Evolutionary conservation across 140 eudicot species (phyloP).

Genomic region (Cichorium intybus): DNA sequence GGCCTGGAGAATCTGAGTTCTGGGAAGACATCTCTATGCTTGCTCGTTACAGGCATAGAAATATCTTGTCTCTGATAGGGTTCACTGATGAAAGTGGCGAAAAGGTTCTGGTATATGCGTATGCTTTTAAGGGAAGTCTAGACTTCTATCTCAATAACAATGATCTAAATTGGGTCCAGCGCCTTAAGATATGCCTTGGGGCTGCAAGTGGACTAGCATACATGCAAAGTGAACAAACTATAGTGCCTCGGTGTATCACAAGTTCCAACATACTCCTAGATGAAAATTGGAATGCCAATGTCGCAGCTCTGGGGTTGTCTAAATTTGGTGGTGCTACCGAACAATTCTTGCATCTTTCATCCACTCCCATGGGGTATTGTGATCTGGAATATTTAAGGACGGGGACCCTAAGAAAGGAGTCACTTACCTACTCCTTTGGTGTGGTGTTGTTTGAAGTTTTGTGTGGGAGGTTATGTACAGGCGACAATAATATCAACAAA

Average conservation of each 20-base stretch:
- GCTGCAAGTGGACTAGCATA: too few relatives aligned
- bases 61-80: not conserved
- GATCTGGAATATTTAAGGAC: not conserved
- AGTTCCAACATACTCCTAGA: not conserved
- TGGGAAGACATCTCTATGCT: not conserved
- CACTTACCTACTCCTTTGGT: not conserved
- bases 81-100: not conserved
- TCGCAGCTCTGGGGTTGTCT: not conserved
- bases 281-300: not conserved
- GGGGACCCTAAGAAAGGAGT: not conserved
- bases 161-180: too few relatives aligned
- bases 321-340: not conserved
- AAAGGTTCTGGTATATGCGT: not conserved
- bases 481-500: not conserved
- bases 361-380: too few relatives aligned
- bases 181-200: too few relatives aligned
- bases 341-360: too few relatives aligned
- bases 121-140: not conserved
- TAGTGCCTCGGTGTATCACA: not conserved
- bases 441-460: not conserved
- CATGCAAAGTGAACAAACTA: not conserved
- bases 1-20: not conserved
- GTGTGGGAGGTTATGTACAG: not conserved
- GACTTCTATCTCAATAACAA: not conserved
- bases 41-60: not conserved